A percentile compares a stretch with the other conserved stretches of the same genome.
These are phyloP conservation scores for Penicillium pancosmium DNA, from an alignment of 495 filamentous ascomycete species.

Conservation along the genomic window DNA sequence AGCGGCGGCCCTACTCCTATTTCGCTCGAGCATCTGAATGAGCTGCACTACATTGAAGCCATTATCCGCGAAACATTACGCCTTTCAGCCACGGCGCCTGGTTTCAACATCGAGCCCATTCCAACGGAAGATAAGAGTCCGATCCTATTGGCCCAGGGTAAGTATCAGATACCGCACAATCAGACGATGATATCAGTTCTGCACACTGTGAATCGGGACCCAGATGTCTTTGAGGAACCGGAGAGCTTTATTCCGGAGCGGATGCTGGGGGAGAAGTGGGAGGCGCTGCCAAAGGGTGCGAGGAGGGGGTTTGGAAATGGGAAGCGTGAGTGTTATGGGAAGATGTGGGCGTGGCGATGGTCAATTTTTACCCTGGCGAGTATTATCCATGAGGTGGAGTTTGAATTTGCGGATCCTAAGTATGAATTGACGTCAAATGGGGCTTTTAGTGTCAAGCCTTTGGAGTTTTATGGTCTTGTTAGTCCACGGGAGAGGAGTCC, in stretches of 20 bases:
- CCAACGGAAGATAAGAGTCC: constrained; percentile 56
- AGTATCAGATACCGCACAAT: constrained; percentile 64
- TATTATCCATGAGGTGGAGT: constrained; percentile 45
- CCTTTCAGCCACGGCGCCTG: constrained; percentile 64
- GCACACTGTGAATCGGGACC: constrained; percentile 68
- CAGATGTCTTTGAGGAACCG: constrained; percentile 65
- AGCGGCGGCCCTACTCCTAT: constrained; percentile 21
- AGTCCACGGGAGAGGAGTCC: constrained; percentile 35
- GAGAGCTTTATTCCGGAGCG: constrained; percentile 67
- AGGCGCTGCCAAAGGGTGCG: constrained; percentile 56
- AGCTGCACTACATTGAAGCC: constrained; percentile 65
- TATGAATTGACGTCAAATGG: constrained; percentile 46
- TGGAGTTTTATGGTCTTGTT: constrained; percentile 37
- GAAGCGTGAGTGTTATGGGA: constrained; percentile 67
- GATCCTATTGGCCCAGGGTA: constrained; percentile 60
- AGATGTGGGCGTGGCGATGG: constrained; percentile 67
- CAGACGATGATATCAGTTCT: constrained; percentile 66
- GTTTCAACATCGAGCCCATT: constrained; percentile 60
- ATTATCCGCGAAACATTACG: constrained; percentile 75
- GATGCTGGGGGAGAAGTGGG: constrained; percentile 67
- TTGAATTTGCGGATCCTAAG: constrained; percentile 45
- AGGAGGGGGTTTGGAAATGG: constrained; percentile 76
- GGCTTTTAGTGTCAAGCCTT: constrained; percentile 41
- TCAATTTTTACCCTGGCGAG: constrained; percentile 42
- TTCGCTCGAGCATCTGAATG: constrained; percentile 59